Evolutionary conservation across 306 rosid genomes (phyloP), one percentile per base, ranked within the genome.

Genomic region (Citrullus colocynthis): DNA sequence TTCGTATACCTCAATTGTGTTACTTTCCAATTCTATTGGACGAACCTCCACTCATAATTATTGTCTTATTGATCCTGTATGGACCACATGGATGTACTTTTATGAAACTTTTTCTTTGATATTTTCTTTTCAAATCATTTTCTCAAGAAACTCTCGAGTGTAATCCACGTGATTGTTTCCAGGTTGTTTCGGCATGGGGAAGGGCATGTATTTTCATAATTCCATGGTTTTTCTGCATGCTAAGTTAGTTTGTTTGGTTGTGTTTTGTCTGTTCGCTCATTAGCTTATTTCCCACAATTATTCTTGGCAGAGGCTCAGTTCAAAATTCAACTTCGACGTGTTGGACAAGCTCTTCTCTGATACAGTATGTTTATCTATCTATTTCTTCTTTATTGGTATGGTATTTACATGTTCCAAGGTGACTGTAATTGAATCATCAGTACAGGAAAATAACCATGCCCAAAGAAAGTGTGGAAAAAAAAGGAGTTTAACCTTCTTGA

Each of bases 291-390:
- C 28, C 12, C 77, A 51, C 77, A 51, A 51, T 30, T 2, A 17
- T 73, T 73, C 14, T 73, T 28, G 7, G 56, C 77, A 73, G 77
- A 73, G 77, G 45, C 77, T 73, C 41, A 51, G 61, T 28, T 73
- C 77, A 9, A 73, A 73, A 73, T 7, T 73, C 42, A 51, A 73
- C 77, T 73, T 73, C 4, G 77, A 73, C 2, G 77, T 51, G 61
- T 73, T 73, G 77, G 77, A 73, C 41, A 18, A 73, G 24, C 77
- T 73, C 61, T 51, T 73, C 28, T 15, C 61, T 3, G 60, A 51
- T 24, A 8, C n/a, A 10, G 77, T 73, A 73, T 73, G 58, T 73
- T 45, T 49, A 28, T 72, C 44, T 49, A 72, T 51, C 15, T 3
- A 1, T 45, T 45, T 45, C 42, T 51, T 51, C 58, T 28, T 15